These are phyloP conservation scores for Fusarium coffeatum DNA, from an alignment of 2,329 filamentous ascomycete species.

Conservation along the genomic window DNA sequence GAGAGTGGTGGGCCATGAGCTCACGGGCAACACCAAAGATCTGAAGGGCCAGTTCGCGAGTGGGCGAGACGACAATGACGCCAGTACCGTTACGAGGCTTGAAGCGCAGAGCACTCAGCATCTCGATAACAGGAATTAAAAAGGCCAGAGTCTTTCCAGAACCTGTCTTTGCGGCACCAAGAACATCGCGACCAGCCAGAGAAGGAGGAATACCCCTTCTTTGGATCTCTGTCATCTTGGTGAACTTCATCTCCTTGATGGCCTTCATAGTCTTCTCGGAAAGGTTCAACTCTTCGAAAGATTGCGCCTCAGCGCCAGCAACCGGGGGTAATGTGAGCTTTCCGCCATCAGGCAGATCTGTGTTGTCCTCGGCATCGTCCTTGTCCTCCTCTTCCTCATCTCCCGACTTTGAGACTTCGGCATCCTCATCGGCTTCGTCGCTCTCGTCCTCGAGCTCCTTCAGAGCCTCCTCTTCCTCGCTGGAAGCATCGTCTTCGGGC, in stretches of 20 bases:
- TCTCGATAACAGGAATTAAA: conserved; percentile 92
- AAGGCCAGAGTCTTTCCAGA: conserved; percentile 97
- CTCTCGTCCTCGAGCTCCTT: conserved; percentile 43
- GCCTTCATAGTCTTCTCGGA: conserved; percentile 90
- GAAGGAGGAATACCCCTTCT: conserved; percentile 86
- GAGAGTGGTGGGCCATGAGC: conserved; percentile 93
- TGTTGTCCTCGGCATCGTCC: conserved; percentile 47
- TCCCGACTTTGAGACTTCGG: conserved; percentile 48
- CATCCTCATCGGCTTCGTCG: conserved; percentile 48
- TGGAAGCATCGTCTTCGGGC: conserved; percentile 45
- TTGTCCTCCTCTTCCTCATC: conserved; percentile 45
- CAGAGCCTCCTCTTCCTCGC: conserved; percentile 46
- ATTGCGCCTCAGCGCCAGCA: conserved; percentile 69
- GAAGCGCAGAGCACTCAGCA: conserved; percentile 89
- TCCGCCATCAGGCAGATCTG: conserved; percentile 53
- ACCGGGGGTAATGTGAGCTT: conserved; percentile 64
- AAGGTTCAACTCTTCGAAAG: conserved; percentile 84
- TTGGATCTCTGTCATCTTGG: conserved; percentile 96
- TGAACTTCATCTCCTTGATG: conserved; percentile 91
- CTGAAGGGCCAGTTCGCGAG: conserved; percentile 91
- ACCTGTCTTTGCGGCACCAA: conserved; percentile 95
- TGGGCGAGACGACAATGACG: conserved; percentile 92
- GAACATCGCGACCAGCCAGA: conserved; percentile 88
- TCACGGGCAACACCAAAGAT: conserved; percentile 96
- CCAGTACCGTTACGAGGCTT: conserved; percentile 95